These are phyloP conservation scores for Mortierella antarctica DNA, from an alignment of 192 early-diverging fungal genomes.

Conservation along the genomic window DNA sequence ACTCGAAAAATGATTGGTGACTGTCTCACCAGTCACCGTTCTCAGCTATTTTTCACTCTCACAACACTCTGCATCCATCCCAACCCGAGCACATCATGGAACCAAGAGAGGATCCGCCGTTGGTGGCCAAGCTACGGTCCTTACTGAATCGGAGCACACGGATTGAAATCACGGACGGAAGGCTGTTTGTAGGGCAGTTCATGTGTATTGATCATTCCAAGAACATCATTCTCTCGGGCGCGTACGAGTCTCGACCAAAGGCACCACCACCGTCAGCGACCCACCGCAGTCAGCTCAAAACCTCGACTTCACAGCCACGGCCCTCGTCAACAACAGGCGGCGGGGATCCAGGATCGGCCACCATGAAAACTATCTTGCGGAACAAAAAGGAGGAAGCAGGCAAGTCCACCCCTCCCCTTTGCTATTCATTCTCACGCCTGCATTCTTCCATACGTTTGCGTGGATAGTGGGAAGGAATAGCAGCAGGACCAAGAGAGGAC, in stretches of 20 bases:
- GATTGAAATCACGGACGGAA: conserved; percentile 72
- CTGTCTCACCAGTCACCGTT: no score
- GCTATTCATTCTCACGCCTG: not conserved
- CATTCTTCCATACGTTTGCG: no score
- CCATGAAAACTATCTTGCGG: not conserved
- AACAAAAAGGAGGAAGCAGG: conserved; percentile 13
- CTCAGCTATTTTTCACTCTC: no score
- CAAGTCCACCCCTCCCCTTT: not conserved
- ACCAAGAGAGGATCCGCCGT: conserved; percentile 40
- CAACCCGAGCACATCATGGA: no score
- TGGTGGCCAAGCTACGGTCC: conserved; percentile 59
- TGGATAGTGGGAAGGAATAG: no score
- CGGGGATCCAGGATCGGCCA: not conserved
- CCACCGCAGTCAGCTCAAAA: not conserved
- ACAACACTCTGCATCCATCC: no score
- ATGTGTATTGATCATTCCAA: conserved; percentile 79
- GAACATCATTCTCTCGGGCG: conserved; percentile 76
- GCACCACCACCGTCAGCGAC: not conserved
- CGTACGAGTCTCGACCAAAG: conserved; percentile 73
- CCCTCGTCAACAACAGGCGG: not conserved
- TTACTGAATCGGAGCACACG: conserved; percentile 65
- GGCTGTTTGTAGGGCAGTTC: conserved; percentile 75
- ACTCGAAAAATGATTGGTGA: no score
- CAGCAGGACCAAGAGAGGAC: no score
- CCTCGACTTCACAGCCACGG: not conserved